Evolutionary conservation across 768 basidiomycete species (phyloP).

Genomic region (Phanerodontia chrysosporium): DNA sequence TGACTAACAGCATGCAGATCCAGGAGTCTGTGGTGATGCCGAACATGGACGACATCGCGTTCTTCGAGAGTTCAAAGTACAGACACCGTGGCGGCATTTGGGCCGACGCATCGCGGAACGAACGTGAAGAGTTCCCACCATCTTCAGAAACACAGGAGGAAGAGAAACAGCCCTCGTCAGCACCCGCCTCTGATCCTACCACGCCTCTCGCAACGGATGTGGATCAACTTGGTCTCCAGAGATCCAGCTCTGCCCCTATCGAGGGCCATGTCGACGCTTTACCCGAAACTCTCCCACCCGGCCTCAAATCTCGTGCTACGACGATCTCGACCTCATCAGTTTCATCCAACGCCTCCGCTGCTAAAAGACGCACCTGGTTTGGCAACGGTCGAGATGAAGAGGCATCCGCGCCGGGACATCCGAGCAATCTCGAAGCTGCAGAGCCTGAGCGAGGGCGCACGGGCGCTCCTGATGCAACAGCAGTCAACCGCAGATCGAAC

Average conservation of each 20-base stretch:
- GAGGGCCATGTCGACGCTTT: slow-evolving; percentile 15
- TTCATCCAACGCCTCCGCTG: slow-evolving; percentile 19
- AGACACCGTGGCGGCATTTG: slow-evolving; percentile 85
- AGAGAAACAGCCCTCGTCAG: slow-evolving; percentile 29
- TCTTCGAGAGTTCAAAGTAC: slow-evolving; percentile 75
- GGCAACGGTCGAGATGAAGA: slow-evolving; percentile 39
- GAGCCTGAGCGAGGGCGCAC: slow-evolving; percentile 36
- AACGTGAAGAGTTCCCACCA: slow-evolving; percentile 17
- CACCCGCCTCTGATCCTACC: slow-evolving; percentile 24
- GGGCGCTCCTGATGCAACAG: slow-evolving; percentile 26
- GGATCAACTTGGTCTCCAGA: slow-evolving; percentile 19
- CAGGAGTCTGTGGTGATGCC: slow-evolving; percentile 92
- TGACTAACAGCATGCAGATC: slow-evolving; percentile 48
- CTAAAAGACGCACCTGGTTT: slow-evolving; percentile 55
- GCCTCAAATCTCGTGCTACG: slow-evolving; percentile 20
- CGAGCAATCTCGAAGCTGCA: not conserved
- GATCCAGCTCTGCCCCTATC: slow-evolving; percentile 28
- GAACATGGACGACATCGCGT: slow-evolving; percentile 97
- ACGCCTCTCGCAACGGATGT: slow-evolving; percentile 13
- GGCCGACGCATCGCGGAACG: slow-evolving; percentile 62
- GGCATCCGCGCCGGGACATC: slow-evolving; percentile 15
- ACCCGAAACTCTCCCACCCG: slow-evolving; percentile 22
- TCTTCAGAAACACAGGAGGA: slow-evolving; percentile 18
- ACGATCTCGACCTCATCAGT: slow-evolving; percentile 18
- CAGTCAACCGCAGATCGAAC: slow-evolving; percentile 4